phyloP scores from a whole-genome alignment of 768 basidiomycete genomes.

The Termitomyces sp. region DNA sequence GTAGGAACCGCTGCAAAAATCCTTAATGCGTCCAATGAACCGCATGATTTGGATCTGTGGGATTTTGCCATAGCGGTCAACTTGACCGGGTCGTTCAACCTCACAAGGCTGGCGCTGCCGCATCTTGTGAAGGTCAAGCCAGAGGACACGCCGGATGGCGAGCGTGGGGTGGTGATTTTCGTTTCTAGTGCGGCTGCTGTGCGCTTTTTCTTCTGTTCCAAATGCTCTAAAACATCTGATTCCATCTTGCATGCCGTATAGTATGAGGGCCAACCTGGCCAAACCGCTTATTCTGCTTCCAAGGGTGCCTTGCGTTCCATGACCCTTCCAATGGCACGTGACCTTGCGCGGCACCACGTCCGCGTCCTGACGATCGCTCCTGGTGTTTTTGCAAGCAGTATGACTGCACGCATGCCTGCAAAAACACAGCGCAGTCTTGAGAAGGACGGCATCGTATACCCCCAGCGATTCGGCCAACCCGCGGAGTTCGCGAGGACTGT shows the following conservation, averaged over 20 bases:
- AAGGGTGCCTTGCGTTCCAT: conserved; percentile 57
- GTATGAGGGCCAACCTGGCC: conserved; percentile 57
- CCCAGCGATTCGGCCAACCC: conserved; percentile 44
- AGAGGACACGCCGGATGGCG: conserved; percentile 23
- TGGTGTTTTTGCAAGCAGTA: conserved; percentile 38
- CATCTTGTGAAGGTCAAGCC: conserved; percentile 45
- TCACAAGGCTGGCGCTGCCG: conserved; percentile 46
- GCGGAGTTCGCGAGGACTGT: conserved; percentile 50
- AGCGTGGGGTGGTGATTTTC: neutral
- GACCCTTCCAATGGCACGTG: conserved; percentile 59
- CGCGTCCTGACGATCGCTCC: conserved; percentile 58
- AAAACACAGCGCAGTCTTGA: conserved; percentile 21
- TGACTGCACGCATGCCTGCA: neutral
- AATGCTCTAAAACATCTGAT: neutral
- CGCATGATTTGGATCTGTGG: conserved; percentile 49
- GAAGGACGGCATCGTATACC: conserved; percentile 35
- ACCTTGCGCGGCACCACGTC: conserved; percentile 46
- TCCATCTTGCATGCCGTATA: conserved; percentile 16
- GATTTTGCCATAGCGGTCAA: conserved; percentile 49
- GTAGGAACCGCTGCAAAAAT: conserved; percentile 43
- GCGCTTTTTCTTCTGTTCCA: neutral
- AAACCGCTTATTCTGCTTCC: conserved; percentile 50
- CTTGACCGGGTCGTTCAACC: conserved; percentile 54
- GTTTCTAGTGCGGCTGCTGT: conserved; percentile 1
- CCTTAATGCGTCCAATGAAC: conserved; percentile 38